Evolutionary conservation across 768 basidiomycete species (phyloP).

Genomic region (Porphyrellus cyaneotinctus): DNA sequence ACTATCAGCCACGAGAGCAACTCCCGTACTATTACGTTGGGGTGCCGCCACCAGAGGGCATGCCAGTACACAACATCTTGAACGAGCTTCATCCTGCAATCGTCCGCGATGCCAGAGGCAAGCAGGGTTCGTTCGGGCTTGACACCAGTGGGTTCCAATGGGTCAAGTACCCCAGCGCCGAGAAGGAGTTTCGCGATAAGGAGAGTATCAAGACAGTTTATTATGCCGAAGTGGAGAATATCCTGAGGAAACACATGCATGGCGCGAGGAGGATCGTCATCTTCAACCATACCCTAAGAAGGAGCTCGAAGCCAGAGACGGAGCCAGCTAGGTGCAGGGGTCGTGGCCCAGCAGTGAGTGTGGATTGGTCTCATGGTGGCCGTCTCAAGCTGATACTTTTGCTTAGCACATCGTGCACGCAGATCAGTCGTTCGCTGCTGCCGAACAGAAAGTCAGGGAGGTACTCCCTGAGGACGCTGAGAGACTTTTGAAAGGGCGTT

Average conservation of each 20-base stretch:
- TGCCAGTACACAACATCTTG: background rate
- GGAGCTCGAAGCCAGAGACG: background rate
- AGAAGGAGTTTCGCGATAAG: background rate
- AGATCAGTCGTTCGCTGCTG: background rate
- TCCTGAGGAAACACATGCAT: background rate
- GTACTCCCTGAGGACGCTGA: constrained; percentile 38
- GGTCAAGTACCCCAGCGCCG: background rate
- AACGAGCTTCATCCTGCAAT: background rate
- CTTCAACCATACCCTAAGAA: background rate
- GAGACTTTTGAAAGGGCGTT: constrained; percentile 36
- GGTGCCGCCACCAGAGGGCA: background rate
- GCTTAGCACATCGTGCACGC: background rate
- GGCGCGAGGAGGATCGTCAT: background rate
- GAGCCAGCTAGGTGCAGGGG: background rate
- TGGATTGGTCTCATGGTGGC: background rate
- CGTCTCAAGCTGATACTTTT: background rate
- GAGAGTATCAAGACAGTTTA: background rate
- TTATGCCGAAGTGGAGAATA: background rate
- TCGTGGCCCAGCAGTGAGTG: background rate
- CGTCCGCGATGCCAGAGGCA: background rate
- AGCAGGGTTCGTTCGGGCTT: background rate
- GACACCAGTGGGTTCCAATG: background rate
- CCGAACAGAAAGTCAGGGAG: constrained; percentile 3
- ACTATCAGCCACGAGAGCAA: background rate
- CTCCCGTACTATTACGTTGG: background rate